These are phyloP conservation scores for Athelia sp. DNA, from an alignment of 1,284 basidiomycete genomes.

Conservation along the genomic window DNA sequence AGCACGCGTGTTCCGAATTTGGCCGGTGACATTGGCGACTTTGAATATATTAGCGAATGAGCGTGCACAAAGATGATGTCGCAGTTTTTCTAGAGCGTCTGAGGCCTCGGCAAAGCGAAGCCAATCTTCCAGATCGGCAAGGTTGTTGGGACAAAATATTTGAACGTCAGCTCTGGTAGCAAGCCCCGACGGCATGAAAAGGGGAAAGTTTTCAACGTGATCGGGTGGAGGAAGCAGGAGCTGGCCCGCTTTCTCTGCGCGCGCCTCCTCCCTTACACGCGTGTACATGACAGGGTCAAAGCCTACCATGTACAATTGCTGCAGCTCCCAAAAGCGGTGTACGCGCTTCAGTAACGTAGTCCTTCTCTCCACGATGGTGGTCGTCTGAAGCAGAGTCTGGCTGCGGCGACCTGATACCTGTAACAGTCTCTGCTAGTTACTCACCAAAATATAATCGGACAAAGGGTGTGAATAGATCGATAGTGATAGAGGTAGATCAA, in stretches of 20 bases:
- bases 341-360: slow-evolving; percentile 4
- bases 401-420: background rate
- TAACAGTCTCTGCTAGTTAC: too few relatives aligned
- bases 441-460: too few relatives aligned
- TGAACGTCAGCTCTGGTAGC: too few relatives aligned
- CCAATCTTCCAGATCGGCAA: slow-evolving; percentile 5
- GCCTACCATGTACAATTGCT: slow-evolving; percentile 7
- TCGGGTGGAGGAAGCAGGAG: background rate
- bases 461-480: too few relatives aligned
- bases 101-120: slow-evolving; percentile 6
- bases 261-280: background rate
- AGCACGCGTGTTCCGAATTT: slow-evolving; percentile 4
- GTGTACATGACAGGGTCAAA: background rate
- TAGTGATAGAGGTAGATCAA: too few relatives aligned
- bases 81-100: slow-evolving; percentile 3
- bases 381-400: background rate
- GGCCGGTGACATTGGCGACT: slow-evolving; percentile 9
- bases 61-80: slow-evolving; percentile 5
- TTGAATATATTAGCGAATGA: slow-evolving; percentile 6
- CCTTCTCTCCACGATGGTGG: slow-evolving; percentile 1
- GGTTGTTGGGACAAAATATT: background rate
- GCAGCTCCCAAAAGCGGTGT: slow-evolving; percentile 4
- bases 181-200: slow-evolving; percentile 8
- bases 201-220: slow-evolving; percentile 5
- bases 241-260: background rate